phyloP scores from a whole-genome alignment of 257 asterid genomes.

The Fraxinus excelsior region DNA sequence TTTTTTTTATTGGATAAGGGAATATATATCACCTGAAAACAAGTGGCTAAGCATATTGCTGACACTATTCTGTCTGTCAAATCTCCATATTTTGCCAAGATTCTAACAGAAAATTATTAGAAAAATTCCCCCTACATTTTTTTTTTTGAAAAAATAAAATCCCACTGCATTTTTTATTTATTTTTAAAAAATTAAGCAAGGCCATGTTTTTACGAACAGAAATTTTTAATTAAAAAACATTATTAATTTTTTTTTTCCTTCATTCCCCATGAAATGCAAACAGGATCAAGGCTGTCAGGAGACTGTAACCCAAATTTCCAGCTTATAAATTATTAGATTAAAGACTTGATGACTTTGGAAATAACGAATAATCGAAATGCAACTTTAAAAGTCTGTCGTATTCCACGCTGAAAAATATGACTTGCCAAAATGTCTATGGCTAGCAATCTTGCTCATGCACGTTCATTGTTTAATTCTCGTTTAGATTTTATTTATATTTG shows the following conservation, averaged over 20 bases:
- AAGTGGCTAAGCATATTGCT: conserved; percentile 29
- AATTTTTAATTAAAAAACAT: too few species aligned
- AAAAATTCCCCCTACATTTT: neutral
- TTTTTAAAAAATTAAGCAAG: conserved; percentile 23
- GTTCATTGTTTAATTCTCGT: too few species aligned
- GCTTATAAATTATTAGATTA: neutral
- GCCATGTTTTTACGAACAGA: neutral
- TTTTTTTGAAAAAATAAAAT: neutral
- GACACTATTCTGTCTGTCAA: conserved; percentile 29
- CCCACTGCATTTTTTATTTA: conserved; percentile 5
- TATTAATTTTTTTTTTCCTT: neutral
- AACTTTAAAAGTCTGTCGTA: neutral
- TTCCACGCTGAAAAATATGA: too few species aligned
- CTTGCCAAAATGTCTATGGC: too few species aligned
- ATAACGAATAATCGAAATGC: neutral
- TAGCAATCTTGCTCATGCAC: too few species aligned
- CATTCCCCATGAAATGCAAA: conserved; percentile 7
- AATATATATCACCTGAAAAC: conserved; percentile 27
- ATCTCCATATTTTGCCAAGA: conserved; percentile 27
- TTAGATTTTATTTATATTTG: too few species aligned
- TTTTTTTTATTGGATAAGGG: conserved; percentile 25
- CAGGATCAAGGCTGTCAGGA: conserved; percentile 20
- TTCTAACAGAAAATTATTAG: neutral
- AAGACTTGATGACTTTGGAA: neutral
- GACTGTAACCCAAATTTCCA: conserved; percentile 20